A percentile compares a stretch with the other conserved stretches of the same genome.
phyloP scores from a whole-genome alignment of 176 grass and related monocot species.

The Cenchrus americanus region DNA sequence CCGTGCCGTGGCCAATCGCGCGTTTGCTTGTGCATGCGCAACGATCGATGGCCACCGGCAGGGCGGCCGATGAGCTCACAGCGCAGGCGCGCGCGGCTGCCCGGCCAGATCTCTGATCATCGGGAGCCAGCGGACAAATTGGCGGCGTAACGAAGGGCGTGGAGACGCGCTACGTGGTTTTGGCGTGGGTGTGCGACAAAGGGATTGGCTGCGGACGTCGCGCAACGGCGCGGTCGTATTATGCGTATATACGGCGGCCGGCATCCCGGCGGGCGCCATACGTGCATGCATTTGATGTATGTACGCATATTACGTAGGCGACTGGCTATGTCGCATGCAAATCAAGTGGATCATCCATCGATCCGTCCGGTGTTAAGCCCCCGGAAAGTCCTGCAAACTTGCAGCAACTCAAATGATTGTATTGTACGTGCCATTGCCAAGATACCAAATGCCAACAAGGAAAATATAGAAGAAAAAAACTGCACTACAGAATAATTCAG shows the following conservation, averaged over 20 bases:
- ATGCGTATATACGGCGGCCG: slow-evolving; percentile 12
- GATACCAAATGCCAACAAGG: too few relatives aligned
- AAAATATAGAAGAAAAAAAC: too few relatives aligned
- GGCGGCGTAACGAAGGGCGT: neutral
- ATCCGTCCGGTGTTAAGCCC: neutral
- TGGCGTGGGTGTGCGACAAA: neutral
- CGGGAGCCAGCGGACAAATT: neutral
- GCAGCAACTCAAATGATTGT: neutral
- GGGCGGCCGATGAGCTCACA: slow-evolving; percentile 14
- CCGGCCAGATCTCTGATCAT: neutral
- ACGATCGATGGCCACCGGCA: neutral
- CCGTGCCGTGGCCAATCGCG: neutral
- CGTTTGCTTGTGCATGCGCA: slow-evolving; percentile 41
- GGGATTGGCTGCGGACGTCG: neutral
- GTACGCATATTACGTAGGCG: neutral
- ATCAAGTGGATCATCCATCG: neutral
- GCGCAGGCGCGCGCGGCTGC: neutral
- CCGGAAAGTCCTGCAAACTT: neutral
- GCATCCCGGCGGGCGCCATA: slow-evolving; percentile 8
- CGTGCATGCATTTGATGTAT: neutral
- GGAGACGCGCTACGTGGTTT: neutral
- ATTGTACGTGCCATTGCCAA: neutral
- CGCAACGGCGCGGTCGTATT: neutral
- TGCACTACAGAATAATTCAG: too few relatives aligned
- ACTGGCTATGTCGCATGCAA: neutral